Base-by-base conservation (phyloP, 2,329 filamentous ascomycete genomes). In the Aplosporella prunicola region DNA sequence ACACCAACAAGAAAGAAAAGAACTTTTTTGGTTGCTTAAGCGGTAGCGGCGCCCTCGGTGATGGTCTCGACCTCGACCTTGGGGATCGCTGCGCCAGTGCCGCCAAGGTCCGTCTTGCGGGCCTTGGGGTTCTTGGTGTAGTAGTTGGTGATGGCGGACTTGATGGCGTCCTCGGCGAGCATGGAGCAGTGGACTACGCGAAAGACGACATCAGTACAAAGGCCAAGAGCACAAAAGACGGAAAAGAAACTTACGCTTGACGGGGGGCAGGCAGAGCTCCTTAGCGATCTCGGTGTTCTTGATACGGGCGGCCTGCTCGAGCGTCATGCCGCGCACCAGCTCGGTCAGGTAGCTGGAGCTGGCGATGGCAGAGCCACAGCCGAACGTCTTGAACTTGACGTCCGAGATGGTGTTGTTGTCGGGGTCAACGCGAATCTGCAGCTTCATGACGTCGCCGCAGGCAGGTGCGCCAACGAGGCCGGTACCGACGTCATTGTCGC, bases 271-370 rank as follows among this genome's bases (percentile, higher is more conserved):
- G 56, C 85, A 91, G 40, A 95, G 71, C 67, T 98, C 93, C 71
- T 93, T 93, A 24, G 91, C 91, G 57, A 98, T 98, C 66, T 98
- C 88, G 3, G 89, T 94, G 66, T 98, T 98, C 68, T 86, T 82
- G 52, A 98, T 84, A 66, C 82, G 81, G 38, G 80, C 79, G 22
- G 93, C 91, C 60, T 98, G 86, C 52, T 98, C 91, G 48, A 98
- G 66, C 10, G 82, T 93, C 89, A 96, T 98, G 43, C 91, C 91
- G 46, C 86, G 77, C 45, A 98, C 88, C 43, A 98, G 70, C 64
- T 94, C 87, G 7, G 91, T 98, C 52, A 98, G 66, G 60, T 98
- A 98, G 56, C 82, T 91, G 42, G 83, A 93, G 46, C 82, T 89
- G 28, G 91, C 91, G 63, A 98, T 98, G 47, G 91, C 91, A 20